Evolutionary conservation across 1,284 basidiomycete species (phyloP).

Genomic region (Caloboletus inedulis): DNA sequence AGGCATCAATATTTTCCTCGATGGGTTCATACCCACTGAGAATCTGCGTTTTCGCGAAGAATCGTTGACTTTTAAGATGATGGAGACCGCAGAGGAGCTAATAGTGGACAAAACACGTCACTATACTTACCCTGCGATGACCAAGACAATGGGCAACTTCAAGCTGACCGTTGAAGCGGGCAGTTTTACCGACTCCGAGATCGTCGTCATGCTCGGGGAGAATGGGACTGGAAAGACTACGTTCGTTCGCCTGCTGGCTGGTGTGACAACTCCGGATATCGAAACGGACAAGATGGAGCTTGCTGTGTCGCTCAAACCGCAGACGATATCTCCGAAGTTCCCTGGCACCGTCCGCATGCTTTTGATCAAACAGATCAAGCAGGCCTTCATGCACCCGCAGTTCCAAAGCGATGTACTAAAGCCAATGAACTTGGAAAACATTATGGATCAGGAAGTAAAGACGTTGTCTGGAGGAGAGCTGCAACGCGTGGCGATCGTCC

Average conservation of each 20-base stretch:
- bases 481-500: conserved; percentile 91
- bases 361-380: conserved; percentile 89
- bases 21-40: conserved; percentile 97
- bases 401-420: conserved; percentile 97
- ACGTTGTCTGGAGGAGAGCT: conserved; percentile 95
- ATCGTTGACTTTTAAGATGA: conserved; percentile 92
- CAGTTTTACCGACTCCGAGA: conserved; percentile 93
- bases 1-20: conserved; percentile 97
- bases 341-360: conserved; percentile 91
- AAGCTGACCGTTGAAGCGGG: conserved; percentile 88
- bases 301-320: conserved; percentile 90
- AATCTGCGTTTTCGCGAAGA: conserved; percentile 96
- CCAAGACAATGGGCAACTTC: conserved; percentile 91
- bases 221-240: conserved; percentile 99
- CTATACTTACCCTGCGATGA: conserved; percentile 91
- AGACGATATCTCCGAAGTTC: conserved; percentile 95
- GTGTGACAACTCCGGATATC: conserved; percentile 76
- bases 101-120: conserved; percentile 79
- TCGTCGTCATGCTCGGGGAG: conserved; percentile 96
- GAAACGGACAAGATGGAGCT: conserved; percentile 78
- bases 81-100: conserved; percentile 89
- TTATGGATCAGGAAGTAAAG: conserved; percentile 96
- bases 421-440: conserved; percentile 89
- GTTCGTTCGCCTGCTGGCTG: conserved; percentile 89
- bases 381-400: conserved; percentile 93